These are phyloP conservation scores for Penicilliopsis zonata DNA, from an alignment of 495 filamentous ascomycete genomes.

Conservation along the genomic window DNA sequence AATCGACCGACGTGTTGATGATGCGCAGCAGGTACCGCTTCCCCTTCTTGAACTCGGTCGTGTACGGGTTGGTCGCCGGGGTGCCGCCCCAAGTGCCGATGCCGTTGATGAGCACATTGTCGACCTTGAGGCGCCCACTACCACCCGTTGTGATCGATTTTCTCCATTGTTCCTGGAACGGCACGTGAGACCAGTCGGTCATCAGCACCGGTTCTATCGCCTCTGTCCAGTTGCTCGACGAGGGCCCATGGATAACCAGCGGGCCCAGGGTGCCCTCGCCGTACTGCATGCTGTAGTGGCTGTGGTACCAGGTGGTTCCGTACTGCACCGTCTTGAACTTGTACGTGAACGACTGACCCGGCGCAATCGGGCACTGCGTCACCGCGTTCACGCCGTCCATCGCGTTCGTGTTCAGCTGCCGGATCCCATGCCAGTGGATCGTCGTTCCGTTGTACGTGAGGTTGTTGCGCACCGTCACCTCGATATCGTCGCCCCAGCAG, in stretches of 20 bases:
- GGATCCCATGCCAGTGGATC: slow-evolving; percentile 38
- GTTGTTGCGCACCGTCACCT: slow-evolving; percentile 42
- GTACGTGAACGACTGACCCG: slow-evolving; percentile 23
- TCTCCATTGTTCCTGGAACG: not conserved
- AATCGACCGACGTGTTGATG: slow-evolving; percentile 30
- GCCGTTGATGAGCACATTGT: slow-evolving; percentile 43
- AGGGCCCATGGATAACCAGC: slow-evolving; percentile 48
- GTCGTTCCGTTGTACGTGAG: slow-evolving; percentile 2
- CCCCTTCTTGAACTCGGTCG: slow-evolving; percentile 26
- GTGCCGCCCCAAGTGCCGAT: slow-evolving; percentile 22
- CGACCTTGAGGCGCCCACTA: slow-evolving; percentile 21
- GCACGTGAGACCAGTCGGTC: slow-evolving; percentile 25
- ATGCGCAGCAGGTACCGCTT: slow-evolving; percentile 25
- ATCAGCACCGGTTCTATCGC: slow-evolving; percentile 43
- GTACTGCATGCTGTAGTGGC: slow-evolving; percentile 34
- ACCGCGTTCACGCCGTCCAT: slow-evolving; percentile 39
- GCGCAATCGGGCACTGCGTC: slow-evolving; percentile 39
- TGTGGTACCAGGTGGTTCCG: slow-evolving; percentile 37
- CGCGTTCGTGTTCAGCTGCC: slow-evolving; percentile 21
- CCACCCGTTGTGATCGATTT: slow-evolving; percentile 13
- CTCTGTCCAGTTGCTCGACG: slow-evolving; percentile 39
- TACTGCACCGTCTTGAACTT: slow-evolving; percentile 22
- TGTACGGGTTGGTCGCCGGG: slow-evolving; percentile 13
- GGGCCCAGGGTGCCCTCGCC: slow-evolving; percentile 36
- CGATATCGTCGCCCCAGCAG: slow-evolving; percentile 45